These are phyloP conservation scores for Cryptosporidium baileyi DNA, from an alignment of 169 alveolate species.

Conservation along the genomic window DNA sequence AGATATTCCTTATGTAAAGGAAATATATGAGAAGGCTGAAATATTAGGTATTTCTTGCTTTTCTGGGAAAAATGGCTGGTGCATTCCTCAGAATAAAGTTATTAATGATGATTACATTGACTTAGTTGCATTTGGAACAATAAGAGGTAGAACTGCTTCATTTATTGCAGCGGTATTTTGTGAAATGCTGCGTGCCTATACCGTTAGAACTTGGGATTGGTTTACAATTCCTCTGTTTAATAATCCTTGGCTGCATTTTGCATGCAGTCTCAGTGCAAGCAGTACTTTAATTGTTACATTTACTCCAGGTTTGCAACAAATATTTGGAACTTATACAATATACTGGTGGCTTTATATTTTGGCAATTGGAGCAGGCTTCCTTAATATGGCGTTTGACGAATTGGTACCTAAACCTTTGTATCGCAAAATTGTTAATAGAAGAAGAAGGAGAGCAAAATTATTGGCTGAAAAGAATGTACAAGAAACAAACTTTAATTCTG, in stretches of 20 bases:
- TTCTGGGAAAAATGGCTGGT: slow-evolving; percentile 69
- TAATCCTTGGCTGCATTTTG: slow-evolving; percentile 89
- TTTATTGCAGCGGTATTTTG: slow-evolving; percentile 90
- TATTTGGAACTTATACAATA: slow-evolving; percentile 82
- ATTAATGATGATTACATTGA: slow-evolving; percentile 74
- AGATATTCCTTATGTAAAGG: slow-evolving; percentile 35
- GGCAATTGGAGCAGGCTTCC: slow-evolving; percentile 84
- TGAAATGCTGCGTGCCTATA: slow-evolving; percentile 90
- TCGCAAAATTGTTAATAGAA: slow-evolving; percentile 71
- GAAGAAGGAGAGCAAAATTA: slow-evolving; percentile 66
- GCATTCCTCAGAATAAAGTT: slow-evolving; percentile 72
- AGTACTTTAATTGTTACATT: slow-evolving; percentile 83
- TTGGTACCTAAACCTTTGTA: slow-evolving; percentile 84
- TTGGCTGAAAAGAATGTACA: slow-evolving; percentile 44
- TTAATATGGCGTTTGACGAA: slow-evolving; percentile 85
- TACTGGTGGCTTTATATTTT: slow-evolving; percentile 88
- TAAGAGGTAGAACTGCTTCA: slow-evolving; percentile 86
- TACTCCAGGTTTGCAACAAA: slow-evolving; percentile 82
- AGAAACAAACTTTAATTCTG: background rate
- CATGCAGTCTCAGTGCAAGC: slow-evolving; percentile 88
- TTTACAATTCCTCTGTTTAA: slow-evolving; percentile 86
- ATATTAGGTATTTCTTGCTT: slow-evolving; percentile 12
- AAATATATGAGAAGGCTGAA: slow-evolving; percentile 28
- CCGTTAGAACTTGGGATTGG: slow-evolving; percentile 90
- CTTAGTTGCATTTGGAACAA: slow-evolving; percentile 83